Evolutionary conservation across 257 asterid genomes (phyloP).

Genomic region (Rubia yunnanensis): DNA sequence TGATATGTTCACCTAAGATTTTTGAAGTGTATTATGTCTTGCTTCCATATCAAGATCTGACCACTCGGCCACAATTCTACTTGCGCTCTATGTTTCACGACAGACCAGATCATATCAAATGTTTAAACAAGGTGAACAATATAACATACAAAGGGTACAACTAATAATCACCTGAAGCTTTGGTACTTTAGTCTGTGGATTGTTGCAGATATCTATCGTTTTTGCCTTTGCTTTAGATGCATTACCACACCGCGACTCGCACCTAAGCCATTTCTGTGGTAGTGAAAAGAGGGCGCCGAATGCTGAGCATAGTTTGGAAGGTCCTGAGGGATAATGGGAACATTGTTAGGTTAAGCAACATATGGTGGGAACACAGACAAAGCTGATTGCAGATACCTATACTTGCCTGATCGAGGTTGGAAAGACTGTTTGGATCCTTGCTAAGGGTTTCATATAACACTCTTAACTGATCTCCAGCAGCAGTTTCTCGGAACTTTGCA

Average conservation of each 20-base stretch:
- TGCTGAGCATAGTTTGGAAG: slow-evolving; percentile 99
- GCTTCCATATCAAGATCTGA: slow-evolving; percentile 94
- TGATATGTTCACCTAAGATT: slow-evolving; percentile 53
- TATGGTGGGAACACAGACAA: too few species aligned
- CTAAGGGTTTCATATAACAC: slow-evolving; percentile 92
- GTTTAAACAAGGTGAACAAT: background rate
- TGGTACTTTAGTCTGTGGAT: slow-evolving; percentile 99
- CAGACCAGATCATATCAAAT: slow-evolving; percentile 11
- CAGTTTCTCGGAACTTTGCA: slow-evolving; percentile 91
- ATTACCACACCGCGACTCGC: slow-evolving; percentile 98
- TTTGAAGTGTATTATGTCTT: slow-evolving; percentile 67
- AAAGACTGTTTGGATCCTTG: slow-evolving; percentile 98
- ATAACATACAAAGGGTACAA: background rate
- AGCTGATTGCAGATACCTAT: slow-evolving; percentile 1
- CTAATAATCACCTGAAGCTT: slow-evolving; percentile 69
- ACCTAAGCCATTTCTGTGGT: slow-evolving; percentile 99
- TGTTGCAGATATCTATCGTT: slow-evolving; percentile 96
- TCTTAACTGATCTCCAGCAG: slow-evolving; percentile 95
- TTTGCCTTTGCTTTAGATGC: slow-evolving; percentile 78
- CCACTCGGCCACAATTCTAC: slow-evolving; percentile 93
- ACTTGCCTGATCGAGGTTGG: slow-evolving; percentile 94
- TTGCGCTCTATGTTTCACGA: slow-evolving; percentile 60
- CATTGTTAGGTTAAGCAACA: background rate
- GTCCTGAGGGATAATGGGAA: slow-evolving; percentile 42
- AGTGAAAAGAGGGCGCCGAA: slow-evolving; percentile 89